Conservation (phyloP, 139 green algal genomes). For the Ulvella scutata region DNA sequence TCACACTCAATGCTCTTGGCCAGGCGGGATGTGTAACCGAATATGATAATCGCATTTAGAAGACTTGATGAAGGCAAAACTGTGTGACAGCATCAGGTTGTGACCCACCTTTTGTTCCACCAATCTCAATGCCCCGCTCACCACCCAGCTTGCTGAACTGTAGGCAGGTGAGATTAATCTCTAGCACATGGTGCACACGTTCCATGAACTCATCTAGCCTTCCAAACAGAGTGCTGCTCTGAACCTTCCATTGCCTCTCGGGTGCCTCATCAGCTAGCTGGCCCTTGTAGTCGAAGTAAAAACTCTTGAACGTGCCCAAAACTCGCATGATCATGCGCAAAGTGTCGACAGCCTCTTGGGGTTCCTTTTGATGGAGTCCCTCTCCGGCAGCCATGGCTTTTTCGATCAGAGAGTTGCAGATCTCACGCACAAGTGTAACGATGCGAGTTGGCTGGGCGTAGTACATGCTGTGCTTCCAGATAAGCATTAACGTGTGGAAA, state of each 20-base stretch:
- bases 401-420: conserved; percentile 65
- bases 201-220: conserved; percentile 68
- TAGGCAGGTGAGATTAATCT: conserved; percentile 55
- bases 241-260: conserved; percentile 69
- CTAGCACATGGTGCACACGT: conserved; percentile 69
- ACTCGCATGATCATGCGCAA: conserved; percentile 60
- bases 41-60: too few species aligned
- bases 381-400: not conserved
- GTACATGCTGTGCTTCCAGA: conserved; percentile 73
- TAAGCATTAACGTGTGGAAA: conserved; percentile 74
- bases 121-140: conserved; percentile 58
- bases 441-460: conserved; percentile 64
- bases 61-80: too few species aligned
- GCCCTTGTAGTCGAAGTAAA: conserved; percentile 69
- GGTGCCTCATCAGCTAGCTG: conserved; percentile 25
- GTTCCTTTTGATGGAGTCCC: conserved; percentile 37
- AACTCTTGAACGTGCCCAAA: conserved; percentile 65
- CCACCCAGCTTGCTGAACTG: conserved; percentile 74
- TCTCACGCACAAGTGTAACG: conserved; percentile 66
- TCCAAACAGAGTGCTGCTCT: conserved; percentile 57
- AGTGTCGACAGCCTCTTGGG: conserved; percentile 66
- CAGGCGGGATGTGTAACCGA: too few species aligned
- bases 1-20: too few species aligned
- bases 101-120: conserved; percentile 45
- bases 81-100: not conserved